Evolutionary conservation across 192 early-diverging fungal species (phyloP), one percentile per base, ranked within the genome.

Genomic region (Chytriomyces sp.): DNA sequence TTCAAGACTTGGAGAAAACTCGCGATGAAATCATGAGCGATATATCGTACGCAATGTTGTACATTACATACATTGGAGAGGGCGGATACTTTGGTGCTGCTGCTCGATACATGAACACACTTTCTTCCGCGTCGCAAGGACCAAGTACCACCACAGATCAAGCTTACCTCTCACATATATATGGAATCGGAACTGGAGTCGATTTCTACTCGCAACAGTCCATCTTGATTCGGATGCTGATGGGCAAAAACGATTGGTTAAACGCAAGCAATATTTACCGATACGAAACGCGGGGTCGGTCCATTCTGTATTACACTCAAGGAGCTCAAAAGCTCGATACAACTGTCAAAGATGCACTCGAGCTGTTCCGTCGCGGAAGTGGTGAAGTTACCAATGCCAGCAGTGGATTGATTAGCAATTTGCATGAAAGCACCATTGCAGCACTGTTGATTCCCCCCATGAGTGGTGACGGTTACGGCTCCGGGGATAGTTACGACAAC

Each of bases 211-310:
- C 61, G 76, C 80, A 82, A 45, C 79, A 82, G 67, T 18, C 7
- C 8, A 76, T 72, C 43, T 35, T 82, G 44, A 50, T 72, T 61
- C 50, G 59, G 7, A 62, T 53, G 11, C 76, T 79, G 64, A 45
- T 35, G 13, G 83, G 78, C 11, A 85, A 85, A 60, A 64, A 70
- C 46, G 80, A 69, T 26, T 85, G 81, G 80, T 44, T 77, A 3
- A 45, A 74, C 71, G 82, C 82, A 10, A 18, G 53, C 45, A 59
- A 43, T 72, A 49, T 47, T 13, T 13, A 10, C 35, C 20, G 9
- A 47, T 65, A 18, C 49, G 26, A 26, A 16, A 28, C 28, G n/a
- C 44, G 18, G 65, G 76, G 71, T 10, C 23, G n/a, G 18, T 28
- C 23, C 9, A 45, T 61, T 26, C 8, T 23, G 43, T 57, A 69